A percentile compares a stretch with the other conserved stretches of the same genome.
Evolutionary conservation across 208 protist genomes (phyloP).

Genomic region (Trypanosoma caninum): DNA sequence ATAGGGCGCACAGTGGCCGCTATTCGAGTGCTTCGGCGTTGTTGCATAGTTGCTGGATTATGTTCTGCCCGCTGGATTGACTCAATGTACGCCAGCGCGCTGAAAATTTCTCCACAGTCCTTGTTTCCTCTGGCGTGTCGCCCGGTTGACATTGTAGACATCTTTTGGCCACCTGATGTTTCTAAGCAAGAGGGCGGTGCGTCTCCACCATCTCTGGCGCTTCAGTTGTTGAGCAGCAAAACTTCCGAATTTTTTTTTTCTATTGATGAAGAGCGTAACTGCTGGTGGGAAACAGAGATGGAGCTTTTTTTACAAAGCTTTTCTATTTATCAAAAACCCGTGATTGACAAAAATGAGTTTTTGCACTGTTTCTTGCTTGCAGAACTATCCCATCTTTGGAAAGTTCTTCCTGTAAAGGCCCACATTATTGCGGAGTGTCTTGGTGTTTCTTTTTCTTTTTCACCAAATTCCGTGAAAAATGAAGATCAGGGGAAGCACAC

Average conservation of each 20-base stretch:
- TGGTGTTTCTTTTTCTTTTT: slow-evolving; percentile 7
- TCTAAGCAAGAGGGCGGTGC: slow-evolving; percentile 3
- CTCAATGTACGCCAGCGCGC: slow-evolving; percentile 39
- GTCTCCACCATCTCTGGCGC: slow-evolving; percentile 10
- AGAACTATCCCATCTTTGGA: slow-evolving; percentile 51
- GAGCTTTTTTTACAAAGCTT: slow-evolving; percentile 48
- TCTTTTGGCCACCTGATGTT: slow-evolving; percentile 25
- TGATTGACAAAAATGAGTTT: slow-evolving; percentile 33
- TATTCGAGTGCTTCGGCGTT: slow-evolving; percentile 15
- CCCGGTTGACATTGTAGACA: slow-evolving; percentile 18
- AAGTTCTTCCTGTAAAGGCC: slow-evolving; percentile 12
- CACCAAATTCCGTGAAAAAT: background rate
- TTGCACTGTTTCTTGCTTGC: slow-evolving; percentile 36
- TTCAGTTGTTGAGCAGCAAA: slow-evolving; percentile 3
- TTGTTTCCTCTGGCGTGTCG: slow-evolving; percentile 22
- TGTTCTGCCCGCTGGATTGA: slow-evolving; percentile 36
- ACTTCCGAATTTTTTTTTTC: background rate
- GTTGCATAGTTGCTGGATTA: slow-evolving; percentile 7
- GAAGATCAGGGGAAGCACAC: background rate
- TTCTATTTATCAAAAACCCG: slow-evolving; percentile 28
- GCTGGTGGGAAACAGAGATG: slow-evolving; percentile 34
- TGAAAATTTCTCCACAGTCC: slow-evolving; percentile 22
- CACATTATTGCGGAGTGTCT: background rate
- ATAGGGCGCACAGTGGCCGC: slow-evolving; percentile 15
- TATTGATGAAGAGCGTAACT: slow-evolving; percentile 10